Base-by-base conservation (phyloP, 768 basidiomycete species). In the Solioccasus polychromus region DNA sequence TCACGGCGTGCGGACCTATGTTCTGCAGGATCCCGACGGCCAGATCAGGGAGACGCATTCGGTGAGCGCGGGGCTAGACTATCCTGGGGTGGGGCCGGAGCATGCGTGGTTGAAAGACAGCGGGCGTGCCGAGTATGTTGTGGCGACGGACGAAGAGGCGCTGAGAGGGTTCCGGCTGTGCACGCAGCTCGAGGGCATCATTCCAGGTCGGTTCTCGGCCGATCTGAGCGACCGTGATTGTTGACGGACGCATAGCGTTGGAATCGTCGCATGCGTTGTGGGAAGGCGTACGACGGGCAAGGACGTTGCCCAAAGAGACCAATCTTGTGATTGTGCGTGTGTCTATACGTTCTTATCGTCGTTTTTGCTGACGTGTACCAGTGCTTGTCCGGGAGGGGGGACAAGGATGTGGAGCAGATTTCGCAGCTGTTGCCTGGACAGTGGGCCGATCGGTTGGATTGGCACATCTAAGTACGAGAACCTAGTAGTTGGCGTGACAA, bases 1-100 rank as follows among this genome's bases (percentile, higher is more conserved):
- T 31, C 95, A 98, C 67, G 96, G 96, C 46, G 92, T 95, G 43
- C 78, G 89, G 60, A 97, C 96, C 4, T 98, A 98, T 68, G 80
- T 99, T 52, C 77, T 99, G 14, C 96, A 99, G 63, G 85, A 86
- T 20, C 62, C 75, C 23, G 80, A 79, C 11, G 96, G 96, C 32
- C 96, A 99, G 69, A 95, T 99, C 64, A 81, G 88, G 51, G 95
- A 97, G 68, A 97, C 95, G 8, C 93, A 98, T 68, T 96, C 94
- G 4, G 86, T 99, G 68, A 94, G 91, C 55, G 95, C 94, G 39
- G 93, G 94, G 17, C 73, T 96, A 35, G 93, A 97, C 68, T 97
- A 97, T 68, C 93, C 93, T 19, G 93, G 93, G 52, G 95, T 99
- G 38, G 96, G 96, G 18, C 96, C 96, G 8, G 96, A 99, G 67